Percentiles rank a stretch among this genome's conserved stretches.
Evolutionary conservation across 495 filamentous ascomycete genomes (phyloP).

Genomic region (Penicillium steckii): DNA sequence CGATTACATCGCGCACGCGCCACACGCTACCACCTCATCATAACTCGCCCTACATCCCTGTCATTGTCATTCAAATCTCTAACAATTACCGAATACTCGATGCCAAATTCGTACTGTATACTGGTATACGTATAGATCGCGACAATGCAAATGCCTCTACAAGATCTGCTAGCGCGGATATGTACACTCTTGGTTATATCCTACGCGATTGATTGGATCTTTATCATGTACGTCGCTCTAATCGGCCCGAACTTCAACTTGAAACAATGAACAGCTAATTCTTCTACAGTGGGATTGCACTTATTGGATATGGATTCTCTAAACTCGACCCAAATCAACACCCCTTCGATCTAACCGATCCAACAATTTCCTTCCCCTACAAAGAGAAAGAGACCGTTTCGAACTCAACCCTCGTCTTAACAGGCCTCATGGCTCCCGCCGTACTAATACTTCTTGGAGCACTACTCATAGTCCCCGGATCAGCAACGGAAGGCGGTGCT

Average conservation of each 20-base stretch:
- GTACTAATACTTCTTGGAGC: constrained; percentile 48
- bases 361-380: constrained; percentile 58
- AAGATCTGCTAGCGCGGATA: constrained; percentile 14
- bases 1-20: too few species aligned
- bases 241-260: not conserved
- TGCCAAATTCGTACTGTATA: too few species aligned
- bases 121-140: not conserved
- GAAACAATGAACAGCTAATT: not conserved
- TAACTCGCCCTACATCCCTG: too few species aligned
- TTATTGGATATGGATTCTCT: constrained; percentile 47
- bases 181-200: constrained; percentile 44
- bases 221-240: constrained; percentile 43
- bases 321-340: constrained; percentile 38
- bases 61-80: too few species aligned
- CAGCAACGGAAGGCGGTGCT: constrained; percentile 17
- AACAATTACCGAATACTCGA: too few species aligned
- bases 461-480: constrained; percentile 50
- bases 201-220: constrained; percentile 54
- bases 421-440: constrained; percentile 52
- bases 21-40: too few species aligned
- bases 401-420: constrained; percentile 46
- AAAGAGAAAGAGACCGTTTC: constrained; percentile 54
- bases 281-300: constrained; percentile 41
- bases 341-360: constrained; percentile 52
- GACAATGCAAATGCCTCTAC: constrained; percentile 4